Evolutionary conservation across 2,329 filamentous ascomycete species (phyloP), one percentile per base, ranked within the genome.

Genomic region (Lasiodiplodia theobromae): DNA sequence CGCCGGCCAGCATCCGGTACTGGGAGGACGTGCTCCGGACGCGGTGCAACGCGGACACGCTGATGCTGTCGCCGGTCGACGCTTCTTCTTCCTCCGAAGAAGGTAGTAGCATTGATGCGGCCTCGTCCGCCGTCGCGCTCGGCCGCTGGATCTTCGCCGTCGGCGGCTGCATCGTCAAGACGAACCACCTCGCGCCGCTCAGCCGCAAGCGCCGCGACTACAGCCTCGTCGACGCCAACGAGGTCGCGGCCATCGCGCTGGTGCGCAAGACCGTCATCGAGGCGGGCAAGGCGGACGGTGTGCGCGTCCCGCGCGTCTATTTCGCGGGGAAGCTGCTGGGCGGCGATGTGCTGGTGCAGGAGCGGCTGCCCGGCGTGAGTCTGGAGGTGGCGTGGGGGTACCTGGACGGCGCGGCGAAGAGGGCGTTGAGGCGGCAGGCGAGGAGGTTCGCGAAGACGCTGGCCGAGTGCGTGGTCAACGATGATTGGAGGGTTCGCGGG

Each of bases 191-290:
- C 37, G 69, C 68, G 31, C 58, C 51, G 21, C n/a, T 56, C 18
- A 56, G 66, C 34, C 47, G 63, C 49, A 40, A 34, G 18, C 31
- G 51, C 47, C 72, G 72, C 7, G 78, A 82, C 70, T 83, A 78
- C 72, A 79, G 80, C 12, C 81, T 77, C 66, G 77, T 78, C 16
- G 82, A 84, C 72, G 75, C 74, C 3, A 84, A 84, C 69, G 81
- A 84, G 68, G 66, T 78, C 1, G 51, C 72, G n/a, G 81, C 79
- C 25, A 75, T 73, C 70, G 64, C 70, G 66, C 40, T 82, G n/a
- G 80, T 76, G 25, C 77, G 72, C 68, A 68, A 63, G 1, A 69
- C 72, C 11, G 63, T 56, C 28, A 14, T 37, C 2, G 18, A 16
- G 2, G 7, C 14, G 28, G 53, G 82, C 5, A 69, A 70, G 7